phyloP scores from a whole-genome alignment of 371 early-diverging fungal species.

The Haplosporangium sp. region DNA sequence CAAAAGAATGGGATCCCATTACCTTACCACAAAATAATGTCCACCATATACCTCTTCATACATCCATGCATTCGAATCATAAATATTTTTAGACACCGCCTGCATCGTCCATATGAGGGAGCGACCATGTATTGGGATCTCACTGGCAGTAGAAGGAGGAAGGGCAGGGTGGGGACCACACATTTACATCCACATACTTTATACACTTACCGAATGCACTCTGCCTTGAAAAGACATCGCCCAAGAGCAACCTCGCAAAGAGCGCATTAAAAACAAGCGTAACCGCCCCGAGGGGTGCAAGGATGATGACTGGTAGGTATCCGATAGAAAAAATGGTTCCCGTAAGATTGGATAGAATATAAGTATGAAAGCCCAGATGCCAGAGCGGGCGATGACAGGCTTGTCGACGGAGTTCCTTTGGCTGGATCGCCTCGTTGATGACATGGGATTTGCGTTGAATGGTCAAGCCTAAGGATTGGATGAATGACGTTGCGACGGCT shows the following conservation, averaged over 20 bases:
- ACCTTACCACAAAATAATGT: too few relatives aligned
- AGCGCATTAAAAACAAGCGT: constrained; percentile 83
- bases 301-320: constrained; percentile 84
- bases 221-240: constrained; percentile 71
- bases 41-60: too few relatives aligned
- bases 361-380: constrained; percentile 73
- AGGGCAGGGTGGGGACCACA: background rate
- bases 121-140: background rate
- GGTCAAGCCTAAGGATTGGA: constrained; percentile 81
- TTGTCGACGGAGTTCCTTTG: constrained; percentile 63
- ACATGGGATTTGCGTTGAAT: constrained; percentile 79
- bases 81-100: too few relatives aligned
- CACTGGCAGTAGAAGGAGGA: background rate
- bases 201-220: constrained; percentile 63
- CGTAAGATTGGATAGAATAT: constrained; percentile 73
- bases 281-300: constrained; percentile 86
- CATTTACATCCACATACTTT: background rate
- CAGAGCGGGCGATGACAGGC: constrained; percentile 61
- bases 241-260: constrained; percentile 75
- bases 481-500: constrained; percentile 65
- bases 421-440: constrained; percentile 64
- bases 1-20: too few relatives aligned
- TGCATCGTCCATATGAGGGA: background rate
- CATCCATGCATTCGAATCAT: too few relatives aligned
- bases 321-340: constrained; percentile 83